Evolutionary conservation across 1,139 yeast genomes (phyloP).

Genomic region (Sugiyamaella grinbergsii): DNA sequence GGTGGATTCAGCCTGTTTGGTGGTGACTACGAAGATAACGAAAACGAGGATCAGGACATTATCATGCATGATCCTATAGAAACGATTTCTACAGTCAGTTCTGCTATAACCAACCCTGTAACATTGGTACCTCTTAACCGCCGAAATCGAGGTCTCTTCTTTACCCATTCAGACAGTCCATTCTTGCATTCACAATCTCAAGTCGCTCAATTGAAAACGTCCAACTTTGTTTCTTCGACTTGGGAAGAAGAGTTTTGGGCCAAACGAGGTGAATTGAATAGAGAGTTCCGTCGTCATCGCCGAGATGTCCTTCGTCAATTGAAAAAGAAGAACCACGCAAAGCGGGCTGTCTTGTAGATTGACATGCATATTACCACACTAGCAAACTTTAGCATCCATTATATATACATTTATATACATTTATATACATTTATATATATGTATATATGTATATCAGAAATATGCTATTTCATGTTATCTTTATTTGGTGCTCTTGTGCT

Average conservation of each 20-base stretch:
- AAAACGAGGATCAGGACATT: slow-evolving; percentile 15
- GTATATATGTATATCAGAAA: no score
- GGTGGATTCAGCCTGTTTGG: slow-evolving; percentile 34
- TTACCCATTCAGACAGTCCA: slow-evolving; percentile 82
- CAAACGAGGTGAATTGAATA: slow-evolving; percentile 75
- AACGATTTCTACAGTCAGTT: slow-evolving; percentile 1
- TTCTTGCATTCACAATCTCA: slow-evolving; percentile 84
- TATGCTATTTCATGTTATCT: no score
- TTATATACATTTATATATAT: slow-evolving; percentile 3
- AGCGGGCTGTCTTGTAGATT: slow-evolving; percentile 9
- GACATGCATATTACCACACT: no score
- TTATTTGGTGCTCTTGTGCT: slow-evolving; percentile 24
- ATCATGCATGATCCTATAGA: slow-evolving; percentile 19
- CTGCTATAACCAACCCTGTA: slow-evolving; percentile 3
- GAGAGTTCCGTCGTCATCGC: slow-evolving; percentile 71
- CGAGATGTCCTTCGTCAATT: slow-evolving; percentile 69
- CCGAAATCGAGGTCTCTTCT: slow-evolving; percentile 62
- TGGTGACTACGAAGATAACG: slow-evolving; percentile 28
- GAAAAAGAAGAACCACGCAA: slow-evolving; percentile 45
- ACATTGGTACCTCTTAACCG: slow-evolving; percentile 21
- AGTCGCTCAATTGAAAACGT: slow-evolving; percentile 53
- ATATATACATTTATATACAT: no score
- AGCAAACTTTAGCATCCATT: no score
- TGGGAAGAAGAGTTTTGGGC: slow-evolving; percentile 85
- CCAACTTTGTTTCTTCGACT: slow-evolving; percentile 46